Percentiles rank a stretch among this genome's conserved stretches.
phyloP scores from a whole-genome alignment of 176 grass and related monocot genomes.

The Aegilops sharonensis region DNA sequence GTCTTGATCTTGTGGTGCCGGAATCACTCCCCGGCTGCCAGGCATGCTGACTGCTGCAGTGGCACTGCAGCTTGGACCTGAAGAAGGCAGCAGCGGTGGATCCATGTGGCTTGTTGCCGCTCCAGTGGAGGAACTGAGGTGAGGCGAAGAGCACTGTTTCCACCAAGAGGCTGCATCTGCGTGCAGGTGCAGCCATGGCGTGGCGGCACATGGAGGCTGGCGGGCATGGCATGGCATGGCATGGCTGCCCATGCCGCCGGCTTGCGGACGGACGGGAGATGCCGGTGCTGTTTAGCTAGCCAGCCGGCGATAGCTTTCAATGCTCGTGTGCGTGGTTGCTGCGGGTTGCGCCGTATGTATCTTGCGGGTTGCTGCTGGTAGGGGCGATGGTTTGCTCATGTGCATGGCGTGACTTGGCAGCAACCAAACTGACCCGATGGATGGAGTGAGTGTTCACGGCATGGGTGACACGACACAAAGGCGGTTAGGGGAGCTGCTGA shows the following conservation, averaged over 20 bases:
- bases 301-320: neutral
- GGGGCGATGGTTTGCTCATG: slow-evolving; percentile 45
- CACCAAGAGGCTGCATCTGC: too few relatives aligned
- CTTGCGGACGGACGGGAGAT: neutral
- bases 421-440: neutral
- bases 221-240: slow-evolving; percentile 25
- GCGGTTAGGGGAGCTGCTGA: neutral
- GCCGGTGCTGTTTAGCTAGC: neutral
- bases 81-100: neutral
- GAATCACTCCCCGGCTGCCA: neutral
- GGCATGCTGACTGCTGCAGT: neutral
- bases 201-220: slow-evolving; percentile 20
- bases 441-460: neutral
- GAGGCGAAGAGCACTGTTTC: neutral
- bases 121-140: neutral
- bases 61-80: slow-evolving; percentile 1
- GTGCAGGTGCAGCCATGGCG: neutral
- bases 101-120: neutral
- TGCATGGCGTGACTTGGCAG: slow-evolving; percentile 25
- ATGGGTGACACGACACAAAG: slow-evolving; percentile 5
- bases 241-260: slow-evolving; percentile 30
- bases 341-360: slow-evolving; percentile 11
- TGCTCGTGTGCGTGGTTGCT: slow-evolving; percentile 1
- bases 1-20: neutral
- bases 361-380: too few relatives aligned